Evolutionary conservation across 1,284 basidiomycete genomes (phyloP).

Genomic region (Marasmius sp.): DNA sequence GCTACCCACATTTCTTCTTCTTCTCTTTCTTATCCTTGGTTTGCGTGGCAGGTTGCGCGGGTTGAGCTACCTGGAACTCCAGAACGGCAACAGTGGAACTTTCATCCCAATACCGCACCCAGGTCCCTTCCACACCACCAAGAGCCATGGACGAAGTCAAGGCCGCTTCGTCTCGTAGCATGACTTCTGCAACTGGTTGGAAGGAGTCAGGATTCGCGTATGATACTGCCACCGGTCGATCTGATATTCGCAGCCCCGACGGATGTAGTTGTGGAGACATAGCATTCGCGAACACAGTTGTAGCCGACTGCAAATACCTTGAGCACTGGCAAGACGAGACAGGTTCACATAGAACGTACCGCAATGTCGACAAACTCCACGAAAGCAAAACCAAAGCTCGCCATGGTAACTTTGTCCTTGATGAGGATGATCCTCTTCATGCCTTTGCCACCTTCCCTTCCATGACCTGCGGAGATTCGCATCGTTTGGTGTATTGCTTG

Average conservation of each 20-base stretch:
- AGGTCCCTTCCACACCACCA: constrained; percentile 68
- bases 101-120: constrained; percentile 85
- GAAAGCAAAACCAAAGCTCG: constrained; percentile 90
- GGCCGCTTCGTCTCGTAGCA: constrained; percentile 72
- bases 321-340: constrained; percentile 1
- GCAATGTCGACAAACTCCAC: constrained; percentile 85
- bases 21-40: constrained; percentile 66
- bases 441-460: constrained; percentile 74
- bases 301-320: constrained; percentile 54
- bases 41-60: constrained; percentile 36
- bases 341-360: constrained; percentile 42
- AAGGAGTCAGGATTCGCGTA: constrained; percentile 88
- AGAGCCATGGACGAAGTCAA: constrained; percentile 61
- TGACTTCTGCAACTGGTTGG: constrained; percentile 71
- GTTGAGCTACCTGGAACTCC: constrained; percentile 78
- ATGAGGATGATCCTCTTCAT: constrained; percentile 86
- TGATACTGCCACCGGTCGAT: constrained; percentile 82
- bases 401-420: constrained; percentile 80
- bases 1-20: constrained; percentile 52
- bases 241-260: constrained; percentile 84
- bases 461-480: constrained; percentile 63
- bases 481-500: constrained; percentile 82
- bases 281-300: constrained; percentile 72
- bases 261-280: constrained; percentile 85
- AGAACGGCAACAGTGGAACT: constrained; percentile 66